Percentiles rank a stretch among this genome's conserved stretches.
These are phyloP conservation scores for Francoa sonchifolia DNA, from an alignment of 441 rosid species.

Conservation along the genomic window DNA sequence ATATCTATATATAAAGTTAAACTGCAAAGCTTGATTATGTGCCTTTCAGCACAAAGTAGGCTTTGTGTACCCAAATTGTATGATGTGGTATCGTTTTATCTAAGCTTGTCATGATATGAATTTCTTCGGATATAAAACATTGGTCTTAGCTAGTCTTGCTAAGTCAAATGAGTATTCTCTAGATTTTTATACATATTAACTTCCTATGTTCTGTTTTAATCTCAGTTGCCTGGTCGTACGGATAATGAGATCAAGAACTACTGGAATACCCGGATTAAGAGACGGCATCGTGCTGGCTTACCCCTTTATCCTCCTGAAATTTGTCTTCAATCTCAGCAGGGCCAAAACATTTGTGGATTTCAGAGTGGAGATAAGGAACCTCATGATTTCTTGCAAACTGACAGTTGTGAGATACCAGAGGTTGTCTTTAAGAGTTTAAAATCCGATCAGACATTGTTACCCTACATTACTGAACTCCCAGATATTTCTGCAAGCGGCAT, in stretches of 20 bases:
- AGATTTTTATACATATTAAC: too few species aligned
- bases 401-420: slow-evolving; percentile 13
- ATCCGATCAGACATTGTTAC: slow-evolving; percentile 5
- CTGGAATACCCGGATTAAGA: slow-evolving; percentile 39
- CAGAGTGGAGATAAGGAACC: slow-evolving; percentile 7
- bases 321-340: slow-evolving; percentile 8
- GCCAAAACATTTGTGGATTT: slow-evolving; percentile 4
- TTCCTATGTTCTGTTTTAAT: too few species aligned
- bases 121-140: too few species aligned
- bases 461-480: slow-evolving; percentile 1
- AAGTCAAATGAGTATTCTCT: too few species aligned
- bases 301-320: slow-evolving; percentile 17
- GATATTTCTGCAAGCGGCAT: slow-evolving; percentile 8
- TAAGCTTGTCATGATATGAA: too few species aligned
- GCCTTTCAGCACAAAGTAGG: too few species aligned
- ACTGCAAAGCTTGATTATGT: too few species aligned
- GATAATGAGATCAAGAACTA: slow-evolving; percentile 50
- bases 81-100: too few species aligned
- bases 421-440: slow-evolving; percentile 12
- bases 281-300: slow-evolving; percentile 14
- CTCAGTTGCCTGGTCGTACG: slow-evolving; percentile 45
- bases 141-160: too few species aligned
- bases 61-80: too few species aligned
- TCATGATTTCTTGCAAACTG: slow-evolving; percentile 7
- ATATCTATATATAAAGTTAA: too few species aligned